These are phyloP conservation scores for Globisporangium spiculum DNA, from an alignment of 352 stramenopile species.

Conservation along the genomic window DNA sequence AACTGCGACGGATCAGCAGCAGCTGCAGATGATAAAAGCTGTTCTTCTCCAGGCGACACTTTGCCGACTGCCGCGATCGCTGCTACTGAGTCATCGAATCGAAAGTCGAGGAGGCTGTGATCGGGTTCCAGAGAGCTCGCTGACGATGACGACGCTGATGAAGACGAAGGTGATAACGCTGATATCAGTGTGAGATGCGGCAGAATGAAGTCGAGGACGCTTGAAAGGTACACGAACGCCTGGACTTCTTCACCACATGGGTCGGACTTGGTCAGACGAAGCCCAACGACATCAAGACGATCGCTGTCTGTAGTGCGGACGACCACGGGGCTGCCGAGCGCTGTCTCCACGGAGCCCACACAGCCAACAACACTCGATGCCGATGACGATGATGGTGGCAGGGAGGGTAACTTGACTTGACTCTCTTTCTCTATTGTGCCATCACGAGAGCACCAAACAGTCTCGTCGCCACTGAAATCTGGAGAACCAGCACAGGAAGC, in stretches of 20 bases:
- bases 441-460: constrained; percentile 3
- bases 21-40: background rate
- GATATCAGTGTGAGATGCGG: background rate
- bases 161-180: too few species aligned
- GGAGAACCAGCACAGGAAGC: background rate
- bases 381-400: background rate
- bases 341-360: background rate
- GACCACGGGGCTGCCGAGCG: constrained; percentile 4
- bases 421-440: background rate
- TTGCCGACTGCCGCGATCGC: background rate
- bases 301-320: background rate
- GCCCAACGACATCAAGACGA: background rate
- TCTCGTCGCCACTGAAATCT: constrained; percentile 3
- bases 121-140: background rate
- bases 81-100: background rate
- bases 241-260: background rate
- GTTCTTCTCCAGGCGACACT: background rate
- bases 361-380: background rate
- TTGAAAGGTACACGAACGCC: constrained; percentile 7
- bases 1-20: background rate
- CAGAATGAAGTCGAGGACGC: constrained; percentile 5
- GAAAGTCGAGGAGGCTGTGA: background rate
- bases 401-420: background rate
- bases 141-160: background rate
- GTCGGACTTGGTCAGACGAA: background rate